Evolutionary conservation across 805 yeast genomes (phyloP), one percentile per base, ranked within the genome.

Genomic region (Starmerella ratchasimensis): DNA sequence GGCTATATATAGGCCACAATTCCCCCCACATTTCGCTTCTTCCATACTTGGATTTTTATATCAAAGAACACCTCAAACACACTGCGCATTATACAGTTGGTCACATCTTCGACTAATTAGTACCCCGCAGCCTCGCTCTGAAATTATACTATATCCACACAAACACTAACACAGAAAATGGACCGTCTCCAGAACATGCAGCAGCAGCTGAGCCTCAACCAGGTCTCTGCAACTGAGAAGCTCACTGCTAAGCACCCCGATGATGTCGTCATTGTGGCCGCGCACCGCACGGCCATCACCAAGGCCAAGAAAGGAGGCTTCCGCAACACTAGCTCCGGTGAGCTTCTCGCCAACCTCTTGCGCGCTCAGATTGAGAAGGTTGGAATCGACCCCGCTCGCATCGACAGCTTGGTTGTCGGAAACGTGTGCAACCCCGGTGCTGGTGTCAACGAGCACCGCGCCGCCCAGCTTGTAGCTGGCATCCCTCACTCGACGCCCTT

Each of bases 341-440:
- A 76, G 60, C 57, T 88, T 17, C 68, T 88, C 42, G 61, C 69
- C 47, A 71, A 71, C 46, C 71, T 88, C 42, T 62, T 84, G 41
- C 60, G 64, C 42, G 79, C 72, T 28, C 68, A 80, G 45, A 56
- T 86, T 41, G 65, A 68, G 41, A 68, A 67, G 45, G 50, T 71
- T 24, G 60, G 65, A 33, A 54, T 72, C 10, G 71, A 72, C 39
- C 68, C 73, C 39, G 61, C 64, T 31, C 55, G 73, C 47, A 75
- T 88, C 44, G 93, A 79, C 50, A 96, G 88, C 53, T 76, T 88
- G 41, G 77, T 77, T 23, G 76, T 82, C 45, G 97, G 97, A 49
- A 88, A 88, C 58, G 96, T 88, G 20, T 69, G 86, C 55, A 83
- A 86, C 63, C 71, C 73, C 33, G 94, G 94, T 30, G 93, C 96